Evolutionary conservation across 2,329 filamentous ascomycete species (phyloP), one percentile per base, ranked within the genome.

Genomic region (Ophiobolus disseminans): DNA sequence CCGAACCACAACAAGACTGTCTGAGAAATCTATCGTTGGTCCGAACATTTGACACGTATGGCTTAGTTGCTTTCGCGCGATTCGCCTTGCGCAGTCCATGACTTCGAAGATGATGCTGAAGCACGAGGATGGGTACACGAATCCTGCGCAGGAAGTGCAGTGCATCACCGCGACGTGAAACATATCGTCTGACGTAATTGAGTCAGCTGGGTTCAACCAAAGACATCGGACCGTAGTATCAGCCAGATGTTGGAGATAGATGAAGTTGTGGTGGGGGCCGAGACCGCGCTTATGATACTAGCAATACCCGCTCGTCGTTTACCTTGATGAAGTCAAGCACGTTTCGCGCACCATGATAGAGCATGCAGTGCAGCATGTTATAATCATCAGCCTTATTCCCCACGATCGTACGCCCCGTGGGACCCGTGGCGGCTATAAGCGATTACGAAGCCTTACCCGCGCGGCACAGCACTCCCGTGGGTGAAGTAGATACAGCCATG

Each of bases 391-490:
- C n/a, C n/a, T n/a, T n/a, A 34, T 13, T 37, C 25, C 23, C 25
- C 23, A 22, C 20, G 19, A 22, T 34, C n/a, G n/a, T n/a, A n/a
- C n/a, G 40, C 19, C 17, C 17, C 14, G 16, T 20, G 14, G 30
- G 11, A 32, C 28, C 16, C 31, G 21, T 28, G 17, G 25, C 34
- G 25, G 42, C 25, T 38, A 17, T 32, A 38, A n/a, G 32, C 25
- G 28, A 31, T 30, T 11, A 13, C 8, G 34, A 32, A 41, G 51
- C 39, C 41, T 40, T 45, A 49, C 37, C 45, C 47, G 40, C 30
- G 42, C 47, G 44, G 49, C 41, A 42, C 36, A 34, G 39, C 51
- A 26, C 14, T 21, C 38, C 44, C 34, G 14, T 37, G 8, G 14
- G 31, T 34, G 31, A 14, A 36, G 19, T 7, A 4, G 16, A 16